These are phyloP conservation scores for Tylopilus felleus DNA, from an alignment of 768 basidiomycete genomes.

Conservation along the genomic window DNA sequence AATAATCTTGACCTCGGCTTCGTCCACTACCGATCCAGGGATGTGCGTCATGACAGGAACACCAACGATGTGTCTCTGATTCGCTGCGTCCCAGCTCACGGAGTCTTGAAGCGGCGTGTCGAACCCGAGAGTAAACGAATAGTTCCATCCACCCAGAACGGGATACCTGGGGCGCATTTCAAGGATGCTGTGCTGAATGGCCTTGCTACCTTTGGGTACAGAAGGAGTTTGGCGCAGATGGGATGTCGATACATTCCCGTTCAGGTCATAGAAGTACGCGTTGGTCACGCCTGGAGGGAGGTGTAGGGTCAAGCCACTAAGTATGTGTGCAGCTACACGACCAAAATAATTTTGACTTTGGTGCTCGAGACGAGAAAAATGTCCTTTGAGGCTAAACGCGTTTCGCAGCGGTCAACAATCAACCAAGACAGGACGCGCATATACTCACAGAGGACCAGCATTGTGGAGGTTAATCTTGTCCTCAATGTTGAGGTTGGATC, in stretches of 20 bases:
- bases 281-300: conserved; percentile 81
- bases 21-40: conserved; percentile 75
- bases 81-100: conserved; percentile 58
- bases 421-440: background rate
- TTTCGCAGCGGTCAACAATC: background rate
- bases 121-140: conserved; percentile 91
- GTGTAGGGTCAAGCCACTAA: conserved; percentile 70
- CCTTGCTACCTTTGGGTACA: conserved; percentile 51
- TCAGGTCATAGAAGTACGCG: conserved; percentile 86
- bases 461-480: conserved; percentile 86
- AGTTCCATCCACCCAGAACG: conserved; percentile 96
- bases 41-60: conserved; percentile 85
- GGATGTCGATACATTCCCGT: conserved; percentile 97
- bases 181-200: conserved; percentile 59
- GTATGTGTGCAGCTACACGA: conserved; percentile 61
- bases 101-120: conserved; percentile 82
- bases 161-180: conserved; percentile 91
- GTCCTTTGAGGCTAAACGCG: conserved; percentile 78
- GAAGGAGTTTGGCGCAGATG: conserved; percentile 70
- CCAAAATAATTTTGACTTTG: conserved; percentile 74
- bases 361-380: conserved; percentile 89
- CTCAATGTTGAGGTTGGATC: conserved; percentile 88
- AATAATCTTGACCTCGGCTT: conserved; percentile 75
- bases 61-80: conserved; percentile 66
- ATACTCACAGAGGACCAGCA: conserved; percentile 80